Base-by-base conservation (phyloP, 2,329 filamentous ascomycete species). In the Colletotrichum sp. region DNA sequence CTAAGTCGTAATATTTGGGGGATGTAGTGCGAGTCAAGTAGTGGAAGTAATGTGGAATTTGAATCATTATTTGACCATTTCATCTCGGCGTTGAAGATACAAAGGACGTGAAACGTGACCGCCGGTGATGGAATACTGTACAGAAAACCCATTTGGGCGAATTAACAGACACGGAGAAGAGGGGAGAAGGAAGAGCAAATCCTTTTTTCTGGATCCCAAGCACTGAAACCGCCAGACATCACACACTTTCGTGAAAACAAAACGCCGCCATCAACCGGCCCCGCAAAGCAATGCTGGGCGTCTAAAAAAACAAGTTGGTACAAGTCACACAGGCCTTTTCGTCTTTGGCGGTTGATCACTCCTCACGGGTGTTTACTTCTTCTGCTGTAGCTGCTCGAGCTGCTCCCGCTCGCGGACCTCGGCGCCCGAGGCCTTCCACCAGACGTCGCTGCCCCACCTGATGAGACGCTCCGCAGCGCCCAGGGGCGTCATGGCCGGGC, bases 391-490 rank as follows among this genome's bases (percentile, higher is more conserved):
- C 34, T 76, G 68, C 49, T 64, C 55, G 8, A 72, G 73, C 30
- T 24, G 26, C 26, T 72, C 77, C 16, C 84, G 84, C 83, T 91
- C 89, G 32, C 90, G 88, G 18, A 90, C 92, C 72, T 90, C 91
- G 15, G 92, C 95, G 1, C 96, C 96, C 70, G 92, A 95, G 0
- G 96, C 96, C 79, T 91, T 93, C 93, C 95, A 98, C 97, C 97
- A 99, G 10, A 98, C 91, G 85, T 99, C 96, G 12, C 95, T 96
- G 67, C 96, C 94, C 95, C 96, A 99, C 81, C 96, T 89, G 83
- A 98, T 92, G 76, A 96, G 85, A 68, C 97, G 91, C 88, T 99
- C 97, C 5, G 93, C 92, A 1, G 95, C 94, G 30, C 93, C 93
- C 2, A 91, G 93, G 5, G 96, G 96, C 0, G 95, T 95, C 57